These are phyloP conservation scores for Podila horticola DNA, from an alignment of 192 early-diverging fungal species.

Conservation along the genomic window DNA sequence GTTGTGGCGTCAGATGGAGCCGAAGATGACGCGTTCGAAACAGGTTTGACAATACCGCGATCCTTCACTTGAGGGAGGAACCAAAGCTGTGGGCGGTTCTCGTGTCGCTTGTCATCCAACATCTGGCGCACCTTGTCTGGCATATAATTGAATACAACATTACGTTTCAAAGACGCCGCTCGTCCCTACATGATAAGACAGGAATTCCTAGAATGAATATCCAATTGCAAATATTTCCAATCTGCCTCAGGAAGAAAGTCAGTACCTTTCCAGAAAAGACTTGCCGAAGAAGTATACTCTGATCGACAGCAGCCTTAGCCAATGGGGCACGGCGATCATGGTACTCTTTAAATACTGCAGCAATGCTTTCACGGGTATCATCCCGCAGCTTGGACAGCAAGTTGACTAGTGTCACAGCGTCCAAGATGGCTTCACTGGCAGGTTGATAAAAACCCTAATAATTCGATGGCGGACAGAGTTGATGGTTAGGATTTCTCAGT, in stretches of 20 bases:
- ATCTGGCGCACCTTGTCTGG: slow-evolving; percentile 40
- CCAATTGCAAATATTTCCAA: not conserved
- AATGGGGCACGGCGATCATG: slow-evolving; percentile 21
- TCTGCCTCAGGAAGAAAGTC: not conserved
- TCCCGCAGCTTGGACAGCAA: slow-evolving; percentile 14
- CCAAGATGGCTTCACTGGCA: slow-evolving; percentile 45
- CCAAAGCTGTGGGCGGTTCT: slow-evolving; percentile 42
- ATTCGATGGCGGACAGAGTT: not conserved
- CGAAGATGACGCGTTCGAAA: not conserved
- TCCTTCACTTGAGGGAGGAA: slow-evolving; percentile 39
- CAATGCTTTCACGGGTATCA: slow-evolving; percentile 13
- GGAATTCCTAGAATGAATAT: not conserved
- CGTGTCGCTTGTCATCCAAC: slow-evolving; percentile 40
- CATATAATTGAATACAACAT: slow-evolving; percentile 47
- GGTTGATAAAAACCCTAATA: slow-evolving; percentile 37
- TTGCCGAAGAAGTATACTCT: slow-evolving; percentile 19
- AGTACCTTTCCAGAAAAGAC: slow-evolving; percentile 47
- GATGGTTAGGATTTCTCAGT: not conserved
- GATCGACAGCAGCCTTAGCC: slow-evolving; percentile 41
- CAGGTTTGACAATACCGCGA: slow-evolving; percentile 14
- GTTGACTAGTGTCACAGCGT: slow-evolving; percentile 40
- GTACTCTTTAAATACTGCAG: slow-evolving; percentile 26
- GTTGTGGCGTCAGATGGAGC: not conserved
- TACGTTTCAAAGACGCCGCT: slow-evolving; percentile 37
- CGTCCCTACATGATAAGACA: slow-evolving; percentile 15